phyloP scores from a whole-genome alignment of 768 basidiomycete genomes.

The Suillus weaverae region DNA sequence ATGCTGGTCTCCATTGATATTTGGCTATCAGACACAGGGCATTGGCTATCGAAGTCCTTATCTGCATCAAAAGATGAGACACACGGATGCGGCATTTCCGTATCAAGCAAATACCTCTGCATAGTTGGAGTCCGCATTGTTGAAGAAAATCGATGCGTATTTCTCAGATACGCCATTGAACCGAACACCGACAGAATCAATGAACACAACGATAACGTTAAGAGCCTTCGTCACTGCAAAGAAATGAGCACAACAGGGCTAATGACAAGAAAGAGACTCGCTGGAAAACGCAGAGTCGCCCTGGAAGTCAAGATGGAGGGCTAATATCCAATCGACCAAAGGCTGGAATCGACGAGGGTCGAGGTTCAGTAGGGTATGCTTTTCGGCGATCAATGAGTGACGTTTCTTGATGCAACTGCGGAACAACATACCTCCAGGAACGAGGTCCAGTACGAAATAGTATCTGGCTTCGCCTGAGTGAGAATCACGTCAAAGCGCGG shows the following conservation, averaged over 20 bases:
- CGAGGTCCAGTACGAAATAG: conserved; percentile 71
- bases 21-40: conserved; percentile 57
- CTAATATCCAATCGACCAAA: conserved; percentile 74
- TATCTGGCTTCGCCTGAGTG: conserved; percentile 82
- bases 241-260: conserved; percentile 11
- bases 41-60: conserved; percentile 68
- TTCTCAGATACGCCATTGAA: conserved; percentile 67
- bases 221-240: conserved; percentile 74
- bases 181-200: conserved; percentile 64
- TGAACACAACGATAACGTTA: conserved; percentile 61
- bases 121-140: conserved; percentile 78
- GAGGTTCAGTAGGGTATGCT: conserved; percentile 60
- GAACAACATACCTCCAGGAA: conserved; percentile 42
- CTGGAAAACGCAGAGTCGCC: conserved; percentile 87
- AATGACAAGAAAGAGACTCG: conserved; percentile 35
- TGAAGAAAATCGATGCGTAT: conserved; percentile 69
- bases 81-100: neutral
- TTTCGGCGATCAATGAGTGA: conserved; percentile 11
- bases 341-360: conserved; percentile 79
- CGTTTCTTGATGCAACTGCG: neutral
- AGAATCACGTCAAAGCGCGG: conserved; percentile 63
- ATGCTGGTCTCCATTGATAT: conserved; percentile 69
- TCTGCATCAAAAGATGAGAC: conserved; percentile 39
- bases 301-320: conserved; percentile 77
- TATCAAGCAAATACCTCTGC: conserved; percentile 60